Percentiles rank a stretch among this genome's conserved stretches.
phyloP scores from a whole-genome alignment of 148 eudicot species.

The Persicaria maculosa region DNA sequence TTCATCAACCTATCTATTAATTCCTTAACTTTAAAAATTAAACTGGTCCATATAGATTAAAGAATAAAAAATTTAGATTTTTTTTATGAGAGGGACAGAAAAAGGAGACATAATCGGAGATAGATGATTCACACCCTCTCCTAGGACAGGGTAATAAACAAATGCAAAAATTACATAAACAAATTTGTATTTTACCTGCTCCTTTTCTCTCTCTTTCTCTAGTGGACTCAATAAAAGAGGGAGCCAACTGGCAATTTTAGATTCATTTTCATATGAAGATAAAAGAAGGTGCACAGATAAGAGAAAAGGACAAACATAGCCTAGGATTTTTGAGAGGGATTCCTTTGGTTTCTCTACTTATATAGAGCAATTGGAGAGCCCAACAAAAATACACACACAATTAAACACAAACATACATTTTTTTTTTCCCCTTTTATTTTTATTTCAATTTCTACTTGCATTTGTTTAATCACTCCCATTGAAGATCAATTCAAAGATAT shows the following conservation, averaged over 20 bases:
- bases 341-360: slow-evolving; percentile 21
- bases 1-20: no score
- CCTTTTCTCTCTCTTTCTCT: background rate
- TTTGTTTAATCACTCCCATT: background rate
- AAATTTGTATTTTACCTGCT: background rate
- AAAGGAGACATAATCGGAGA: no score
- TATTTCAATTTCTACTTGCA: background rate
- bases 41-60: no score
- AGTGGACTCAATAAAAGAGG: slow-evolving; percentile 13
- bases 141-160: no score
- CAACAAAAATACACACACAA: background rate
- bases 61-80: no score
- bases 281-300: slow-evolving; percentile 27
- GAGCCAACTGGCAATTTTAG: slow-evolving; percentile 59
- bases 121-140: no score
- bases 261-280: slow-evolving; percentile 29
- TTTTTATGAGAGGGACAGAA: no score
- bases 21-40: no score
- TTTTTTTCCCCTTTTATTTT: background rate
- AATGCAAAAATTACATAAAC: background rate
- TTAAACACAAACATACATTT: background rate
- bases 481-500: slow-evolving; percentile 14
- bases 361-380: slow-evolving; percentile 15
- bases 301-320: slow-evolving; percentile 35
- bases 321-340: slow-evolving; percentile 29